Evolutionary conservation across 2,329 filamentous ascomycete genomes (phyloP).

Genomic region (Colletotrichum musicola): DNA sequence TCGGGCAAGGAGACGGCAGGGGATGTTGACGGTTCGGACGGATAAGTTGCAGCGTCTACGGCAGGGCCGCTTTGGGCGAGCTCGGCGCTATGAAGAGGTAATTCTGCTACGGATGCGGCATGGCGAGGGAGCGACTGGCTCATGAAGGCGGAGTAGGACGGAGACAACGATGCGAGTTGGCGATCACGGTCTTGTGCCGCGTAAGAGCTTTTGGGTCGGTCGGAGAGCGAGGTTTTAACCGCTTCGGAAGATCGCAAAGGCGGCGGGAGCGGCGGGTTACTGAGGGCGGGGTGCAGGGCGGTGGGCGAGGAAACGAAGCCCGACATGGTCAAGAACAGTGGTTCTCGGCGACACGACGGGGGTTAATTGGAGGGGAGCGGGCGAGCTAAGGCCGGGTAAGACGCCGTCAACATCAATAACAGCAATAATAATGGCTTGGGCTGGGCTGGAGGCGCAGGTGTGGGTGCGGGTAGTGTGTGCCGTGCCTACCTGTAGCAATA

Average conservation of each 20-base stretch:
- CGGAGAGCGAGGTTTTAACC: constrained; percentile 45
- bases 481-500: too few relatives aligned
- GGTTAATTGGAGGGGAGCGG: constrained; percentile 11
- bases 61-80: constrained; percentile 30
- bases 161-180: constrained; percentile 38
- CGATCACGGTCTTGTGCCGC: constrained; percentile 31
- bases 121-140: constrained; percentile 39
- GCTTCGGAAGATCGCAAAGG: constrained; percentile 41
- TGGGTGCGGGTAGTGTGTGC: neutral
- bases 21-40: constrained; percentile 24
- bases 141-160: constrained; percentile 27
- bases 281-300: constrained; percentile 65
- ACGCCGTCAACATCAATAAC: neutral
- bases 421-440: constrained; percentile 7
- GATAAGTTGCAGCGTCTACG: constrained; percentile 22
- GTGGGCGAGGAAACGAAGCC: constrained; percentile 58
- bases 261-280: constrained; percentile 46
- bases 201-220: constrained; percentile 44
- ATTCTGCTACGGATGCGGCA: constrained; percentile 34
- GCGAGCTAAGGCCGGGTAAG: constrained; percentile 19
- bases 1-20: constrained; percentile 38
- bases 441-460: too few relatives aligned
- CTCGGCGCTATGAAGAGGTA: constrained; percentile 13
- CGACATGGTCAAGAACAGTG: constrained; percentile 41
- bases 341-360: constrained; percentile 28